phyloP scores from a whole-genome alignment of 495 filamentous ascomycete genomes.

The Durotheca rogersii region DNA sequence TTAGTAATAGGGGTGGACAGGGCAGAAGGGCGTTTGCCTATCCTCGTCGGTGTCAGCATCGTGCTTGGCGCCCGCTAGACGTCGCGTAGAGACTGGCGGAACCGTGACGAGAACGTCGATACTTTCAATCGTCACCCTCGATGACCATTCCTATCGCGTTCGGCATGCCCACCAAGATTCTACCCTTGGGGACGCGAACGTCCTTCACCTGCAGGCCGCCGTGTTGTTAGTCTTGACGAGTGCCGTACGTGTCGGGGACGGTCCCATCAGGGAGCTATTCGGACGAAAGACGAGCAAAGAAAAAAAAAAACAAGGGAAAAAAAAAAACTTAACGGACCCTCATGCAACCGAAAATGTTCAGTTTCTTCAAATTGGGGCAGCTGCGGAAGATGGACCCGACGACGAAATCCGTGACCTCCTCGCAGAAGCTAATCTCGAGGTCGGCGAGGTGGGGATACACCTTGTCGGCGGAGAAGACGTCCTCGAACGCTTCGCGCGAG shows the following conservation, averaged over 20 bases:
- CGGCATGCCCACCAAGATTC: conserved; percentile 75
- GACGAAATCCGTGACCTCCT: conserved; percentile 70
- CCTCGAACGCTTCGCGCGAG: conserved; percentile 61
- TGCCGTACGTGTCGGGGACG: no score
- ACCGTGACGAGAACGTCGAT: not conserved
- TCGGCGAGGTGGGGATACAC: conserved; percentile 64
- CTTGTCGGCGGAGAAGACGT: conserved; percentile 62
- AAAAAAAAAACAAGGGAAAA: not conserved
- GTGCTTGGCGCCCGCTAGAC: no score
- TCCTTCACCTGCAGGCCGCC: conserved; percentile 53
- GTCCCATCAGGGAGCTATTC: no score
- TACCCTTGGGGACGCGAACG: conserved; percentile 66
- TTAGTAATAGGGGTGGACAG: no score
- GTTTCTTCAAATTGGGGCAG: conserved; percentile 69
- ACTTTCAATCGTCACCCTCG: conserved; percentile 42
- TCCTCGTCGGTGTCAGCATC: no score
- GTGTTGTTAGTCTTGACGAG: no score
- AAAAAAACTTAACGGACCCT: conserved; percentile 45
- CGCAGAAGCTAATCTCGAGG: conserved; percentile 78
- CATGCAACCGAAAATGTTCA: conserved; percentile 85
- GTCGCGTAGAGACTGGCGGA: not conserved
- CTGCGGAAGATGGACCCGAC: conserved; percentile 69
- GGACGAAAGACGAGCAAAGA: not conserved
- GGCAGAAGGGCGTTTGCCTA: no score
- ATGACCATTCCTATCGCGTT: conserved; percentile 62